phyloP scores from a whole-genome alignment of 1,284 basidiomycete species.

The Agaricales sp. region DNA sequence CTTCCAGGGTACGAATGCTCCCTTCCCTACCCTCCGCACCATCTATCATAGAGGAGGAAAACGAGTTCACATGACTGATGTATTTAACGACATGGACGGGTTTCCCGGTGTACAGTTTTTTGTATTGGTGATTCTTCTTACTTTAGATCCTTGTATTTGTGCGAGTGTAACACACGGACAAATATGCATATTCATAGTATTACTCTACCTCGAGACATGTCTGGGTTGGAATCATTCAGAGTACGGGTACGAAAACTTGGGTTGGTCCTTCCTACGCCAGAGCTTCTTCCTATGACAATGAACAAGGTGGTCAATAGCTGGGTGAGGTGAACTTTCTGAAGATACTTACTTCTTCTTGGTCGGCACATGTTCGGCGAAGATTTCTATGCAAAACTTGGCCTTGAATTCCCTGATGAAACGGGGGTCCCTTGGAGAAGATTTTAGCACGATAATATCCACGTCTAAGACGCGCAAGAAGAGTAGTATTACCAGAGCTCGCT shows the following conservation, averaged over 20 bases:
- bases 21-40: too few species aligned
- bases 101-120: too few species aligned
- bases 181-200: too few species aligned
- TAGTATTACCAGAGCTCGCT: conserved; percentile 83
- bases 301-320: too few species aligned
- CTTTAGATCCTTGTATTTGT: too few species aligned
- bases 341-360: conserved; percentile 81
- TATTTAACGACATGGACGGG: too few species aligned
- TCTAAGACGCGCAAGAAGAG: background rate
- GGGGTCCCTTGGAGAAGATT: conserved; percentile 62
- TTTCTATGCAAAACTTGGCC: conserved; percentile 73
- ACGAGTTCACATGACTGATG: too few species aligned
- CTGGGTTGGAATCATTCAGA: conserved; percentile 60
- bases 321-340: background rate
- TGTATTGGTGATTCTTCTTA: too few species aligned
- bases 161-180: too few species aligned
- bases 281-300: conserved; percentile 66
- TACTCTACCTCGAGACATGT: too few species aligned
- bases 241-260: conserved; percentile 81
- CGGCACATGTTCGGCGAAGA: conserved; percentile 73
- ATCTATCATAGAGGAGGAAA: too few species aligned
- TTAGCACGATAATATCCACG: conserved; percentile 1
- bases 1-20: too few species aligned
- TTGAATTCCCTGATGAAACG: conserved; percentile 94
- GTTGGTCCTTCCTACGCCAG: conserved; percentile 81